A percentile compares a stretch with the other conserved stretches of the same genome.
Evolutionary conservation across 306 rosid genomes (phyloP).

Genomic region (Castanopsis chinensis): DNA sequence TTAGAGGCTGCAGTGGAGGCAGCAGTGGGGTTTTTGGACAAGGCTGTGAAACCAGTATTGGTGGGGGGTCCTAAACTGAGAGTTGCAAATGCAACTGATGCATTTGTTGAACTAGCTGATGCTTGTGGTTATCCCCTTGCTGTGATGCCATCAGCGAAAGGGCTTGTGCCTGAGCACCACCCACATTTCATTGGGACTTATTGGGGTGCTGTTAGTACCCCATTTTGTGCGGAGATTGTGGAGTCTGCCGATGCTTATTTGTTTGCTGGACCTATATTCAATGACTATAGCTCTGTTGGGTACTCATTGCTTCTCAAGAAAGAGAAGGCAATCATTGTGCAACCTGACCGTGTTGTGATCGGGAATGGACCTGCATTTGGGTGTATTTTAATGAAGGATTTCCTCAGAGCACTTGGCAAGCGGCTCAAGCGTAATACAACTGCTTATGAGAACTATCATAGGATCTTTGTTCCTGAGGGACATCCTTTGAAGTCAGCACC

Average conservation of each 20-base stretch:
- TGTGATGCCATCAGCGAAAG: slow-evolving; percentile 71
- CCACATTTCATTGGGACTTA: slow-evolving; percentile 61
- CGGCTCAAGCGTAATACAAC: slow-evolving; percentile 38
- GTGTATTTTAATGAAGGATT: slow-evolving; percentile 61
- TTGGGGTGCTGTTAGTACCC: slow-evolving; percentile 68
- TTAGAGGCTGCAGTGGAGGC: slow-evolving; percentile 67
- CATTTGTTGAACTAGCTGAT: slow-evolving; percentile 54
- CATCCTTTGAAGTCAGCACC: slow-evolving; percentile 48
- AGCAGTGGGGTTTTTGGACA: slow-evolving; percentile 54
- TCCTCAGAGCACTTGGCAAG: slow-evolving; percentile 43
- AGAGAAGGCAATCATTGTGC: slow-evolving; percentile 56
- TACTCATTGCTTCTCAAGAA: slow-evolving; percentile 66
- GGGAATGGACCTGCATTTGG: slow-evolving; percentile 61
- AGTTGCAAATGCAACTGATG: slow-evolving; percentile 45
- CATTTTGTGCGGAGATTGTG: slow-evolving; percentile 61
- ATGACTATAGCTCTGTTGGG: slow-evolving; percentile 68
- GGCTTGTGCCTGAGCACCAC: slow-evolving; percentile 53
- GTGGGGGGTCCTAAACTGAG: slow-evolving; percentile 69
- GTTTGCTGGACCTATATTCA: slow-evolving; percentile 65
- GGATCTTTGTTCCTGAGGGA: slow-evolving; percentile 68
- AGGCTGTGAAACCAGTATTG: slow-evolving; percentile 70
- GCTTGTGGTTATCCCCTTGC: slow-evolving; percentile 46
- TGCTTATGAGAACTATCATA: slow-evolving; percentile 45
- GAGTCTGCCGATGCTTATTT: slow-evolving; percentile 65
- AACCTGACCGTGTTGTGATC: slow-evolving; percentile 51